These are phyloP conservation scores for Fraxinus floribunda DNA, from an alignment of 305 asterid genomes.

Conservation along the genomic window DNA sequence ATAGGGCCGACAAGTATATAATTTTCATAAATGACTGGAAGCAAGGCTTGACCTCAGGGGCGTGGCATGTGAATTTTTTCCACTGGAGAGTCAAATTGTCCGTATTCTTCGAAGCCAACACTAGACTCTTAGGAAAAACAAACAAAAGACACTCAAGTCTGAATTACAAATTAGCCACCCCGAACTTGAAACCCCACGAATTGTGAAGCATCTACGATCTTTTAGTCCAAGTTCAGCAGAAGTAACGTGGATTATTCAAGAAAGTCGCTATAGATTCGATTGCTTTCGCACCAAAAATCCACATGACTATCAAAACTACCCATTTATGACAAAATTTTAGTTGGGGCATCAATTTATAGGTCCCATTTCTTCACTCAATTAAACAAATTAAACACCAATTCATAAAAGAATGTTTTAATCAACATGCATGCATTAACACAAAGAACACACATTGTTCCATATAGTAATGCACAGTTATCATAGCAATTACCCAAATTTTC, in stretches of 20 bases:
- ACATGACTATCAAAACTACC: conserved; percentile 24
- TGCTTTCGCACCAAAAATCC: conserved; percentile 15
- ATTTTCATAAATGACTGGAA: neutral
- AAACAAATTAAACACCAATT: conserved; percentile 4
- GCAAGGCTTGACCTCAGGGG: neutral
- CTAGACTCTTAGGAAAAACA: neutral
- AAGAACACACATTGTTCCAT: neutral
- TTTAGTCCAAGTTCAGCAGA: neutral
- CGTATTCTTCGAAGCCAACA: neutral
- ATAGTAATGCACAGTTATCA: neutral
- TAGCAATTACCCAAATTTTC: conserved; percentile 48
- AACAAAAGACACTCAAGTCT: neutral
- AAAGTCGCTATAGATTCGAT: conserved; percentile 14
- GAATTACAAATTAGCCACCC: neutral
- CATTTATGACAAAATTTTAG: conserved; percentile 30
- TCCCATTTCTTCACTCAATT: conserved; percentile 37
- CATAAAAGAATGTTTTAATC: neutral
- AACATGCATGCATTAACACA: conserved; percentile 31
- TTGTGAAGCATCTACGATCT: neutral
- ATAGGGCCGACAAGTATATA: neutral
- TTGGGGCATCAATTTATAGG: conserved; percentile 39
- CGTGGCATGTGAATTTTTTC: neutral
- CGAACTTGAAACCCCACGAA: neutral
- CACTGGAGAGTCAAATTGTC: neutral
- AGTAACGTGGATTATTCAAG: neutral